A percentile compares a stretch with the other conserved stretches of the same genome.
These are phyloP conservation scores for Cytospora paraplurivora DNA, from an alignment of 2,329 filamentous ascomycete species.

Conservation along the genomic window DNA sequence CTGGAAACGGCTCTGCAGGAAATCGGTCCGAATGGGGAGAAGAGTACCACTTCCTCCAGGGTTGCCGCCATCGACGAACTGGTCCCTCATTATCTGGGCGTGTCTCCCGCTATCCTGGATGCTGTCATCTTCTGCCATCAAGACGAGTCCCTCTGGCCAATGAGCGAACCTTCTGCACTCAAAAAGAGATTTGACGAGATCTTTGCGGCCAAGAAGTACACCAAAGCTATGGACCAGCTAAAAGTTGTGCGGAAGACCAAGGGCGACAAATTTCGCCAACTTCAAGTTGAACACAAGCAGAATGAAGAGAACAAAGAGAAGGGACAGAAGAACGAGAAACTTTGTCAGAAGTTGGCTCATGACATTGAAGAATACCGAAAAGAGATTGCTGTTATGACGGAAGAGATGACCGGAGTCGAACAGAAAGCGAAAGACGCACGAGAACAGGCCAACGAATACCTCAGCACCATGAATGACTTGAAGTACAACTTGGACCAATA, in stretches of 20 bases:
- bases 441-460: conserved; percentile 72
- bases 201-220: conserved; percentile 95
- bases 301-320: conserved; percentile 84
- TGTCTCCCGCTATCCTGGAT: conserved; percentile 86
- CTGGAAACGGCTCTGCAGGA: conserved; percentile 79
- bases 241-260: conserved; percentile 84
- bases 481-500: conserved; percentile 76
- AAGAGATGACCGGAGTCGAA: conserved; percentile 61
- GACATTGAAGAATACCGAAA: conserved; percentile 65
- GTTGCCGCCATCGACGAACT: conserved; percentile 80
- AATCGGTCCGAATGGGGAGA: conserved; percentile 71
- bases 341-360: conserved; percentile 63
- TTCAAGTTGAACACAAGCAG: conserved; percentile 74
- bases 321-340: conserved; percentile 71
- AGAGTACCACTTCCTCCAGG: conserved; percentile 75
- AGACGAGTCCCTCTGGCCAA: conserved; percentile 95
- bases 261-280: conserved; percentile 70
- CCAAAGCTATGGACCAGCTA: conserved; percentile 94
- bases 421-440: conserved; percentile 65
- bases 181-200: conserved; percentile 98
- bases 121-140: conserved; percentile 98
- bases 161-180: conserved; percentile 81
- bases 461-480: conserved; percentile 73
- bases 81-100: conserved; percentile 84
- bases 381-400: conserved; percentile 49